These are phyloP conservation scores for Chaetomium olivaceum DNA, from an alignment of 2,329 filamentous ascomycete species.

Conservation along the genomic window DNA sequence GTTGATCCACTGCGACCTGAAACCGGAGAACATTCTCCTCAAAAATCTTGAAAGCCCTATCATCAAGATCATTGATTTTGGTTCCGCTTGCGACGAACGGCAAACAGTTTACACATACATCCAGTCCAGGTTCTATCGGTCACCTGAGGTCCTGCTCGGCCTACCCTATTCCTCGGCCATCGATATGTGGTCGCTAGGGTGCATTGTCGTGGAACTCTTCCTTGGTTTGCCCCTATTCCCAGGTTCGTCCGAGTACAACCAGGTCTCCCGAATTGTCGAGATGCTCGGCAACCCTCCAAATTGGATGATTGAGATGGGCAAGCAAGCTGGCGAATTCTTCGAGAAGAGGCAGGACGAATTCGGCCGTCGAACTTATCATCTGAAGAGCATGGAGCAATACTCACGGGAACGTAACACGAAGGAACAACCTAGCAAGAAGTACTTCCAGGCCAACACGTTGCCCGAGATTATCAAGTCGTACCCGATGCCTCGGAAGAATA, in stretches of 20 bases:
- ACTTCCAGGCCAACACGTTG: slow-evolving; percentile 90
- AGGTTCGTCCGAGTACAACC: slow-evolving; percentile 97
- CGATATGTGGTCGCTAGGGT: slow-evolving; percentile 99
- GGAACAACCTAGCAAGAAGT: slow-evolving; percentile 99
- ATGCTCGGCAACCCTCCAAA: slow-evolving; percentile 96
- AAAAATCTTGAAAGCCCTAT: slow-evolving; percentile 99
- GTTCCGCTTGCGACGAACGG: slow-evolving; percentile 94
- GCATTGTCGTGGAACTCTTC: slow-evolving; percentile 97
- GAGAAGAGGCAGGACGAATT: slow-evolving; percentile 92
- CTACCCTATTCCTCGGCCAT: slow-evolving; percentile 97
- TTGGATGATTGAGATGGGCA: slow-evolving; percentile 99
- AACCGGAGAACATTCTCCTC: slow-evolving; percentile 94
- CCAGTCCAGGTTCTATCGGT: slow-evolving; percentile 96
- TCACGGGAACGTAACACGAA: slow-evolving; percentile 93
- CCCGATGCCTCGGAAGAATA: slow-evolving; percentile 97
- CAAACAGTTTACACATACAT: slow-evolving; percentile 99
- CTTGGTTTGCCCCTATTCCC: slow-evolving; percentile 92
- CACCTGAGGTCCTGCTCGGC: slow-evolving; percentile 92
- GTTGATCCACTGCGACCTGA: slow-evolving; percentile 95
- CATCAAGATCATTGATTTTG: slow-evolving; percentile 99
- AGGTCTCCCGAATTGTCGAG: slow-evolving; percentile 94
- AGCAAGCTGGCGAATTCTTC: slow-evolving; percentile 96
- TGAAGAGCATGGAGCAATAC: slow-evolving; percentile 98
- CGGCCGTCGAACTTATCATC: slow-evolving; percentile 81
- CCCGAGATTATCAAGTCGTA: slow-evolving; percentile 98